Evolutionary conservation across 164 flowering plant species (phyloP), one percentile per base, ranked within the genome.

Genomic region (Magnolia officinalis): DNA sequence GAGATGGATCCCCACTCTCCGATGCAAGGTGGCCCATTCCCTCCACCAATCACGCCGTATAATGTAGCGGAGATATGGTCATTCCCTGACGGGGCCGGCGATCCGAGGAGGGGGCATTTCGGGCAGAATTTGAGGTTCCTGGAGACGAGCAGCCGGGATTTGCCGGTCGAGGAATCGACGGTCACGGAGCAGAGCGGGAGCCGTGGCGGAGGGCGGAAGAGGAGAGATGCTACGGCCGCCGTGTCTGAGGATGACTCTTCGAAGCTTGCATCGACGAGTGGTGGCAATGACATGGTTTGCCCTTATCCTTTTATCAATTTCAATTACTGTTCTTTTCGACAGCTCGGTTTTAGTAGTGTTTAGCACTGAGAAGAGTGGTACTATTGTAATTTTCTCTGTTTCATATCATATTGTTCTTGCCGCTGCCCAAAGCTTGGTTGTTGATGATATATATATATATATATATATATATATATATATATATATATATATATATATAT

Each of bases 21-120:
- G 75, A 79, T 89, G 68, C 87, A 84, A 67, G 92, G 87, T 59
- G 82, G 86, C 8, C 88, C 93, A 0, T 90, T 90, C 76, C 79
- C 94, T 0, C 82, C 90, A 0, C 89, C 92, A 0, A 88, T 87
- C 75, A 86, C 87, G 0, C 82, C 92, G 0, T 69, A 84, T 78
- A 86, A 83, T 63, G 65, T 91, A 31, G 86, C 90, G 2, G 95
- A 86, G 89, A 87, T 93, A 76, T 92, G 96, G 95, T 90, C 90
- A 1, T 86, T 88, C 73, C 84, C 83, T 37, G 31, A 13, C 65
- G n/a, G 65, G 67, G 51, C 50, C 13, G 50, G 13, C 23, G 21
- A 58, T 13, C 80, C 80, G 68, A 78, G 88, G 55, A 76, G 81
- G 75, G 84, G 80, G n/a, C 70, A 63, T 78, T 81, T 80, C 73